Base-by-base conservation (phyloP, 179 eudicot species). In the Beta lomatogona region DNA sequence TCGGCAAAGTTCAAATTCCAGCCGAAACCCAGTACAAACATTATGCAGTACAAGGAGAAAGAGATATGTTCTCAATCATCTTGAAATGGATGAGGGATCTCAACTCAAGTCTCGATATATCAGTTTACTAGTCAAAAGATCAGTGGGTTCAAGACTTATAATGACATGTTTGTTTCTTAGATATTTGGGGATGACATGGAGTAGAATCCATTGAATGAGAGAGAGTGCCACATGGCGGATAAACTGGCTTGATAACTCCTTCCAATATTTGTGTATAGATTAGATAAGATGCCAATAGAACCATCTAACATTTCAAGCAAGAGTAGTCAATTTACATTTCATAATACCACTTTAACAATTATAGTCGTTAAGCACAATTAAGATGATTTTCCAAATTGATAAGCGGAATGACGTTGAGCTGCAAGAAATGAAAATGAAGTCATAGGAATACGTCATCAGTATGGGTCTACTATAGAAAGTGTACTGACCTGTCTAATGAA, bases 401-500 rank as follows among this genome's bases (percentile, higher is more conserved):
- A 18, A 18, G 76, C 44, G 25, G 63, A 46, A 58, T 21, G 76
- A 79, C 25, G 12, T 6, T 52, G 31, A 48, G 19, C 61, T 50
- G 19, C 50, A 71, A 9, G 46, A 58, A 59, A 79, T 68, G 52
- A 75, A 75, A 19, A 76, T 70, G 57, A 36, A 55, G 53, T 66
- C 2, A 67, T 28, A 54, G 6, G 16, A 77, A 63, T 66, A 45
- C 59, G 60, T 16, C 18, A 80, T 45, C 36, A 81, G 36, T 61
- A 9, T 57, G 28, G 16, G 41, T 36, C 41, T 36, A 36, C 41
- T 36, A 36, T 36, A 36, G n/a, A 15, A 74, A 81, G 63, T 60
- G n/a, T 75, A 16, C 68, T 73, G 54, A 93, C 99, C 97, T 96
- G 99, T 83, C 99, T 87, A 71, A 96, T 96, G 83, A 89, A 96